phyloP scores from a whole-genome alignment of 2,329 filamentous ascomycete genomes.

The Elsinoe ampelina region DNA sequence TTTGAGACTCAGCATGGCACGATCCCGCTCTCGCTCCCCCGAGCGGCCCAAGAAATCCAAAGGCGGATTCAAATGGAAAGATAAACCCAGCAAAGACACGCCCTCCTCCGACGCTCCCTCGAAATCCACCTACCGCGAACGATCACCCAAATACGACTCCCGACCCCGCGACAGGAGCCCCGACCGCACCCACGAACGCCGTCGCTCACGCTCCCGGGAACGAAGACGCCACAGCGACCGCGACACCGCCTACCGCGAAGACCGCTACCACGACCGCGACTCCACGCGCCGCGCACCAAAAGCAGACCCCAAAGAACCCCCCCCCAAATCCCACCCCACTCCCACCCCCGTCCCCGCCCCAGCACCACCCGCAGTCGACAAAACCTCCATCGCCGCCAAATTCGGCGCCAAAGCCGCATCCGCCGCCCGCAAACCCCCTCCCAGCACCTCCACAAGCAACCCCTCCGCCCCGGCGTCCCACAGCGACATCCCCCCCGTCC shows the following conservation, averaged over 20 bases:
- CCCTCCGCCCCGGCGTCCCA: conserved; percentile 14
- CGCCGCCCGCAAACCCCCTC: not conserved
- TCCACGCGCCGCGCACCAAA: conserved; percentile 9
- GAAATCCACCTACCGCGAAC: conserved; percentile 27
- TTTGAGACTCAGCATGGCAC: not conserved
- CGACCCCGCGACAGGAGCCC: conserved; percentile 15
- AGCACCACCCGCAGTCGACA: conserved; percentile 11
- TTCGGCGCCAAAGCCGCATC: conserved; percentile 9
- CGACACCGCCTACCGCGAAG: conserved; percentile 28
- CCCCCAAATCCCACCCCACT: conserved; percentile 1
- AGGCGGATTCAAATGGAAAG: conserved; percentile 30
- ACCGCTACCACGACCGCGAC: conserved; percentile 32
- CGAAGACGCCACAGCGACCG: conserved; percentile 20
- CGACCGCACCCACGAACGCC: conserved; percentile 15
- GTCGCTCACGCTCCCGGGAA: conserved; percentile 2
- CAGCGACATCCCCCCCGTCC: conserved; percentile 19
- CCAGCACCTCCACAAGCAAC: conserved; percentile 13
- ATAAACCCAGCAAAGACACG: conserved; percentile 21
- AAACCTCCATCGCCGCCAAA: conserved; percentile 5
- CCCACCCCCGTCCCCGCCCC: conserved; percentile 12
- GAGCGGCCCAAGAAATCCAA: conserved; percentile 25
- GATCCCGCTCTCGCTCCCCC: conserved; percentile 26
- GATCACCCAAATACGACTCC: conserved; percentile 24
- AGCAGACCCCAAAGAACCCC: conserved; percentile 9
- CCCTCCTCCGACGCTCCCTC: conserved; percentile 18